Evolutionary conservation across 257 asterid genomes (phyloP), one percentile per base, ranked within the genome.

Genomic region (Solanum peruvianum): DNA sequence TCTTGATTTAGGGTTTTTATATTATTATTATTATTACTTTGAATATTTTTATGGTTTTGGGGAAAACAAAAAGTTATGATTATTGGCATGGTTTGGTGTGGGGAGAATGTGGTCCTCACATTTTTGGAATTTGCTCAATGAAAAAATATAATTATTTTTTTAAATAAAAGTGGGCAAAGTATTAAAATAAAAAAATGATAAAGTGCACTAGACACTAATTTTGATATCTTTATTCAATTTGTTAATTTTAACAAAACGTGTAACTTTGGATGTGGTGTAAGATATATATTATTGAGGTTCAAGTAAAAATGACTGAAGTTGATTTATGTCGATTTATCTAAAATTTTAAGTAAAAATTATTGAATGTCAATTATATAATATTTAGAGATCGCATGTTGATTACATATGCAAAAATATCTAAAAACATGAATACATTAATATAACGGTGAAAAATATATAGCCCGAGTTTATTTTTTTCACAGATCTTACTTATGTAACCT

Each of bases 51-150:
- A 11, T 14, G 64, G 25, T 78, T 78, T 78, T 27, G 14, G 27
- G 37, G 21, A 41, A 20, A 45, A 27, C 64, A 78, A 78, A 4
- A 78, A 45, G 84, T 45, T 4, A 45, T 78, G 84, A 45, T 27
- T 15, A 45, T 78, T 5, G 84, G 42, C 66, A 45, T 45, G 42
- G 66, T 45, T 78, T 78, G 84, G 18, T 78, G 66, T 78, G 66
- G 66, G 84, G 66, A 78, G 66, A 27, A 45, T 45, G 84, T 45
- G 84, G 84, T 78, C 84, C 84, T 45, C 66, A 78, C 42, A 27
- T 78, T 42, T 8, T 78, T 45, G 84, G 84, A 78, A 78, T 78
- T 78, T 45, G 84, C 27, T 78, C 42, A 78, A 78, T 78, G 27
- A 29, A 78, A 78, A 47, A n/a, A 62, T 8, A 56, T 0, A 33